A percentile compares a stretch with the other conserved stretches of the same genome.
These are phyloP conservation scores for Metschnikowia borealis DNA, from an alignment of 805 yeast species.

Conservation along the genomic window DNA sequence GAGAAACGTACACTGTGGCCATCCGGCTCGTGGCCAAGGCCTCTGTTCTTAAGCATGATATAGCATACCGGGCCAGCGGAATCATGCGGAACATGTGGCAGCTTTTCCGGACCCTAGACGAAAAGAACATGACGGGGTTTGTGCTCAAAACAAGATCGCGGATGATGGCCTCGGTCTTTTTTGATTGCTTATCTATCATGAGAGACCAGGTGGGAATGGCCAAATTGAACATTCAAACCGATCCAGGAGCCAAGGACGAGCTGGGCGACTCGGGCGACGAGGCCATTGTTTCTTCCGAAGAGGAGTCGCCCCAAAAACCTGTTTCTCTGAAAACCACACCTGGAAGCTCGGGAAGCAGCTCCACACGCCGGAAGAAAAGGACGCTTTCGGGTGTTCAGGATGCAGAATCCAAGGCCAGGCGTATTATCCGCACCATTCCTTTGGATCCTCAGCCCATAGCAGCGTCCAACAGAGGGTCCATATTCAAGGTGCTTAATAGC, in stretches of 20 bases:
- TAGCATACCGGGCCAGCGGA: slow-evolving; percentile 89
- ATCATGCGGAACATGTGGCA: slow-evolving; percentile 95
- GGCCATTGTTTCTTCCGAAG: slow-evolving; percentile 14
- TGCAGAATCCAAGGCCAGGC: slow-evolving; percentile 70
- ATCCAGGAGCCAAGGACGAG: slow-evolving; percentile 18
- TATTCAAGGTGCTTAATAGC: slow-evolving; percentile 37
- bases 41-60: slow-evolving; percentile 84
- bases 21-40: slow-evolving; percentile 69
- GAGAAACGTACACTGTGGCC: slow-evolving; percentile 62
- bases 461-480: slow-evolving; percentile 32
- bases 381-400: slow-evolving; percentile 52
- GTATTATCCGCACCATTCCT: slow-evolving; percentile 73
- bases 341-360: slow-evolving; percentile 34
- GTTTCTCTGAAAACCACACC: slow-evolving; percentile 30
- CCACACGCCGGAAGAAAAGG: slow-evolving; percentile 37
- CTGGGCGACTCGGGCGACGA: slow-evolving; percentile 26
- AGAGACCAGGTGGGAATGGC: slow-evolving; percentile 88
- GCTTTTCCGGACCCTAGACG: slow-evolving; percentile 64
- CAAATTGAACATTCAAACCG: slow-evolving; percentile 42
- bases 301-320: slow-evolving; percentile 18
- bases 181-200: slow-evolving; percentile 82
- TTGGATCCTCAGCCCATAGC: slow-evolving; percentile 78
- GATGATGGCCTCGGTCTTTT: slow-evolving; percentile 89
- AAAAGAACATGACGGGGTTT: slow-evolving; percentile 38
- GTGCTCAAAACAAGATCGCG: slow-evolving; percentile 68